Base-by-base conservation (phyloP, 139 green algal species). In the Ulvella scutata region DNA sequence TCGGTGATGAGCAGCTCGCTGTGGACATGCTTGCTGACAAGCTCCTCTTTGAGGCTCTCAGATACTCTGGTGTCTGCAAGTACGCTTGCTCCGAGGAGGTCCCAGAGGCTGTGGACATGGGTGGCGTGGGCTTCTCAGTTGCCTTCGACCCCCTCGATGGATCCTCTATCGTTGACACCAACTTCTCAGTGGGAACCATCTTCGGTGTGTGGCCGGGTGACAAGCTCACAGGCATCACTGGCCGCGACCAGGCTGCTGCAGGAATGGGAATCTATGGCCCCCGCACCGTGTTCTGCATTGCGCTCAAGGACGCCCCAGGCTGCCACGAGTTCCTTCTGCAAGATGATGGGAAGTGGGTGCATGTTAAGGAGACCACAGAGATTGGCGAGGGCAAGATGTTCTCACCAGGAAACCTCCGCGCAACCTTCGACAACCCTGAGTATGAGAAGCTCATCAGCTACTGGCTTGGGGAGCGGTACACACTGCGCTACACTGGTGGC, bases 371-470 rank as follows among this genome's bases (percentile, higher is more conserved):
- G 84, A 97, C 92, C 29, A 89, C 82, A 20, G 79, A 87, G 76
- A 97, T 96, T 44, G 87, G 90, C 87, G 92, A 97, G 87, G 92
- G 92, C 86, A 97, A 97, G 88, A 86, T 97, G 81, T 97, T 96
- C 82, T 88, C 89, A 26, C 92, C 92, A n/a, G 92, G 92, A 72
- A 97, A 97, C 91, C 85, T 97, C 78, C 84, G 92, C 74, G 92
- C 92, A 75, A 96, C 89, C 62, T 95, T 95, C 73, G 92, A 97
- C 92, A 97, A 96, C 89, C 87, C 92, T 60, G 77, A 89, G 7
- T 97, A 97, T 59, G 88, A 96, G 89, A 83, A 84, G 61, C 88
- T 97, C 59, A 84, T 97, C 74, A 88, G 85, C 79, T 90, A 93
- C 86, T 97, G 92, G 82, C 85, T 97, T 26, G 84, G 82, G n/a